Conservation (phyloP, 2,329 filamentous ascomycete genomes). For the Madurella mycetomatis region DNA sequence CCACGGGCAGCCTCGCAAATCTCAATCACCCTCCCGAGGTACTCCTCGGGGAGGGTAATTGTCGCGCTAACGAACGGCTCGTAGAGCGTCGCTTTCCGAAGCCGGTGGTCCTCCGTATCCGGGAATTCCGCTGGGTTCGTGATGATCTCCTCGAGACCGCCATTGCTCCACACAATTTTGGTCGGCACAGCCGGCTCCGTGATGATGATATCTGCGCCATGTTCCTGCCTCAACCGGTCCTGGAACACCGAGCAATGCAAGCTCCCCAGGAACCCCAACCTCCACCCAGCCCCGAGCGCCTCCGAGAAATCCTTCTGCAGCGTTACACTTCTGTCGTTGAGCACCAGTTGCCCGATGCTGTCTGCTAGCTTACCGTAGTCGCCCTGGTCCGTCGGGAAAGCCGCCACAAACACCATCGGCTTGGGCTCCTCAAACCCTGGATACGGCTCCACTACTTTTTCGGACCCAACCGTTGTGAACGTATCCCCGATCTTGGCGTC, state of each 20-base stretch:
- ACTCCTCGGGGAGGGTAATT: conserved; percentile 88
- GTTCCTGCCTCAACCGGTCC: conserved; percentile 88
- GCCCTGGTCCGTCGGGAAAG: conserved; percentile 86
- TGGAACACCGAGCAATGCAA: conserved; percentile 99
- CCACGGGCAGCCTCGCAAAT: conserved; percentile 88
- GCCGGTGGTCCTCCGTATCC: conserved; percentile 51
- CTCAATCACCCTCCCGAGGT: conserved; percentile 90
- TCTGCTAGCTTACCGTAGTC: conserved; percentile 86
- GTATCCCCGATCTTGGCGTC: conserved; percentile 97
- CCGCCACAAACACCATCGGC: conserved; percentile 97
- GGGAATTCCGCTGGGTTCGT: conserved; percentile 88
- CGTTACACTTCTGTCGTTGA: conserved; percentile 94
- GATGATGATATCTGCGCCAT: conserved; percentile 92
- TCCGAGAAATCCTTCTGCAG: conserved; percentile 92
- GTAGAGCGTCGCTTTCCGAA: conserved; percentile 42
- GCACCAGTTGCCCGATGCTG: conserved; percentile 85
- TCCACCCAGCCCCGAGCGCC: conserved; percentile 88
- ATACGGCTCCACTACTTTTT: conserved; percentile 71
- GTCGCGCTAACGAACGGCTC: conserved; percentile 74
- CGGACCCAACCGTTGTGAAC: conserved; percentile 75
- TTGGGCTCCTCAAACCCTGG: conserved; percentile 97
- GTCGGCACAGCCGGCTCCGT: conserved; percentile 94
- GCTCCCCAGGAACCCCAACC: conserved; percentile 91
- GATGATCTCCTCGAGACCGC: conserved; percentile 66
- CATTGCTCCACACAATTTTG: conserved; percentile 74